These are phyloP conservation scores for Thielaviopsis musarum DNA, from an alignment of 2,329 filamentous ascomycete species.

Conservation along the genomic window DNA sequence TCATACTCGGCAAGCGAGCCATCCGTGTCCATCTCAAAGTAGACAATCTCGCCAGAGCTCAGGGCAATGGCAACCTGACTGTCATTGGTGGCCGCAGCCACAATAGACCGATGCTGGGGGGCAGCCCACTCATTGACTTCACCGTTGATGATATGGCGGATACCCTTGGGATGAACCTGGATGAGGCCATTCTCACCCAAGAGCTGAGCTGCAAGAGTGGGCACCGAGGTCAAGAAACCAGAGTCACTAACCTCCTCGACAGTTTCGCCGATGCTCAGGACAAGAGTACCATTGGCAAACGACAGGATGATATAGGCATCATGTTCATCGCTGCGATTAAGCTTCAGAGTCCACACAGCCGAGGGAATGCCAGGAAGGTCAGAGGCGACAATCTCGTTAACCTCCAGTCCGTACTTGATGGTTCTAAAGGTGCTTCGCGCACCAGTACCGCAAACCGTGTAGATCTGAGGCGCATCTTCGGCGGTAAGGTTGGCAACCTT, in stretches of 20 bases:
- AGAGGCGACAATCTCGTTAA: conserved; percentile 90
- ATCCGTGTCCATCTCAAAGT: conserved; percentile 93
- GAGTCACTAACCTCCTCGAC: conserved; percentile 92
- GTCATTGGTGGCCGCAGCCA: conserved; percentile 84
- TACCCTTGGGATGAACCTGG: conserved; percentile 92
- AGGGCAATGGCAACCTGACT: conserved; percentile 85
- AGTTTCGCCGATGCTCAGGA: conserved; percentile 89
- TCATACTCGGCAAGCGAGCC: conserved; percentile 86
- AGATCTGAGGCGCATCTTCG: conserved; percentile 93
- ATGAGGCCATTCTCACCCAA: conserved; percentile 85
- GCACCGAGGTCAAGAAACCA: conserved; percentile 74
- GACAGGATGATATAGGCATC: conserved; percentile 95
- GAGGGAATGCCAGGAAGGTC: conserved; percentile 77
- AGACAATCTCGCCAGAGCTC: conserved; percentile 91
- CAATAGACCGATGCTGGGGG: conserved; percentile 86
- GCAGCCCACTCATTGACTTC: conserved; percentile 85
- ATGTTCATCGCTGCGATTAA: conserved; percentile 63
- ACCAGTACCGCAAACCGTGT: conserved; percentile 76
- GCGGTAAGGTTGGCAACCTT: conserved; percentile 81
- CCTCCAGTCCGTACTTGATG: conserved; percentile 80
- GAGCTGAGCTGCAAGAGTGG: conserved; percentile 83
- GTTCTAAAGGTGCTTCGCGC: conserved; percentile 82
- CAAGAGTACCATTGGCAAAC: conserved; percentile 75
- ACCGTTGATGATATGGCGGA: conserved; percentile 68
- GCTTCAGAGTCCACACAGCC: conserved; percentile 88